These are phyloP conservation scores for Ceratocystis albifundus DNA, from an alignment of 2,329 filamentous ascomycete species.

Conservation along the genomic window DNA sequence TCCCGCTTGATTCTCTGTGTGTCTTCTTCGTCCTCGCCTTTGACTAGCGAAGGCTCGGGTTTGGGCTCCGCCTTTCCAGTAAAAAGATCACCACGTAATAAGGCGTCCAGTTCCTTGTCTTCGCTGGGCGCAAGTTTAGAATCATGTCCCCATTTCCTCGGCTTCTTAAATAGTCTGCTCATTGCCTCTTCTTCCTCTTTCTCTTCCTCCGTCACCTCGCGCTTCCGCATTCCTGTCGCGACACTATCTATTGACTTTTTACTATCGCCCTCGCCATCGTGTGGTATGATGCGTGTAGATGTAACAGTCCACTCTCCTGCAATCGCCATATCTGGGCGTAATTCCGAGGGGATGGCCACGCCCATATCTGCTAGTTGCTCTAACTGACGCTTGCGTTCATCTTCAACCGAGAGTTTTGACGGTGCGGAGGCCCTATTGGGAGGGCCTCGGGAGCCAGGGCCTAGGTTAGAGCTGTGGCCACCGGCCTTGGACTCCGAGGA, in stretches of 20 bases:
- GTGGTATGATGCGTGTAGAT: constrained; percentile 47
- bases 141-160: constrained; percentile 43
- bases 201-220: constrained; percentile 48
- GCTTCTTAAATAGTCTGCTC: constrained; percentile 49
- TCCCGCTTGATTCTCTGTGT: background rate
- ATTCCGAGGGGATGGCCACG: constrained; percentile 67
- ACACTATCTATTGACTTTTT: constrained; percentile 35
- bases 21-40: background rate
- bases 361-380: constrained; percentile 82
- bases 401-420: constrained; percentile 35
- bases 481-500: constrained; percentile 26
- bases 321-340: constrained; percentile 71
- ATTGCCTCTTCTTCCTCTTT: constrained; percentile 50
- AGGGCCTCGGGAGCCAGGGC: background rate
- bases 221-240: constrained; percentile 50
- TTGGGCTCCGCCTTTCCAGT: constrained; percentile 9
- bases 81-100: constrained; percentile 37
- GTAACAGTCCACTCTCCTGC: constrained; percentile 77
- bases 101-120: constrained; percentile 50
- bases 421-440: constrained; percentile 18
- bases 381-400: constrained; percentile 70
- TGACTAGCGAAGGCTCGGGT: background rate
- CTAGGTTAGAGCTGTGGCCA: background rate
- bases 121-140: constrained; percentile 39
- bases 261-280: constrained; percentile 29